Evolutionary conservation across 345 rosid genomes (phyloP).

Genomic region (Anacardium occidentale): DNA sequence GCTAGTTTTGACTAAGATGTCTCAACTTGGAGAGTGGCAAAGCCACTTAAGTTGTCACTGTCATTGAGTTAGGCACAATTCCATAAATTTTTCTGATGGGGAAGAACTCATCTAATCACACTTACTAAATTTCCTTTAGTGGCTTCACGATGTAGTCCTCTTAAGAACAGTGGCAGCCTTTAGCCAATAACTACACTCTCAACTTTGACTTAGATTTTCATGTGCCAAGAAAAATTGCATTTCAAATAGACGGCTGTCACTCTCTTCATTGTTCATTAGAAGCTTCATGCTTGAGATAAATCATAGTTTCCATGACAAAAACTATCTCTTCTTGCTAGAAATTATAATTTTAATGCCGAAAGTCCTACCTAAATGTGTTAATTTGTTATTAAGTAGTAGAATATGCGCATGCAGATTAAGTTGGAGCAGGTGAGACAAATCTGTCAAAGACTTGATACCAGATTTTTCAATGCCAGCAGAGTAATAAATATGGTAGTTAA

Average conservation of each 20-base stretch:
- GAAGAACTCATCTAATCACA: conserved; percentile 25
- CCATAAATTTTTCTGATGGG: conserved; percentile 31
- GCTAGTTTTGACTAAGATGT: not conserved
- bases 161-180: conserved; percentile 8
- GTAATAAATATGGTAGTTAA: not conserved
- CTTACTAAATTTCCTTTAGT: conserved; percentile 24
- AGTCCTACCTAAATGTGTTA: conserved; percentile 8
- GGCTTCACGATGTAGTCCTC: conserved; percentile 32
- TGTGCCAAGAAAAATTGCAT: conserved; percentile 26
- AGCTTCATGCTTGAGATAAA: conserved; percentile 15
- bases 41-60: conserved; percentile 33
- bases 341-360: conserved; percentile 20
- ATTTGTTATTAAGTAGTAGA: conserved; percentile 21
- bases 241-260: not conserved
- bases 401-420: conserved; percentile 18
- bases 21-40: conserved; percentile 28
- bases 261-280: conserved; percentile 4
- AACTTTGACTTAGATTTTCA: conserved; percentile 35
- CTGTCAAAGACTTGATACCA: conserved; percentile 10
- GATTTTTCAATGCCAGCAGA: conserved; percentile 13
- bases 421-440: conserved; percentile 33
- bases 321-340: conserved; percentile 3
- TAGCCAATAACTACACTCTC: conserved; percentile 16
- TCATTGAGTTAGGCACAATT: conserved; percentile 46
- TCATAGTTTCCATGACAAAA: not conserved